Evolutionary conservation across 257 asterid genomes (phyloP), one percentile per base, ranked within the genome.

Genomic region (Solanum commersonii): DNA sequence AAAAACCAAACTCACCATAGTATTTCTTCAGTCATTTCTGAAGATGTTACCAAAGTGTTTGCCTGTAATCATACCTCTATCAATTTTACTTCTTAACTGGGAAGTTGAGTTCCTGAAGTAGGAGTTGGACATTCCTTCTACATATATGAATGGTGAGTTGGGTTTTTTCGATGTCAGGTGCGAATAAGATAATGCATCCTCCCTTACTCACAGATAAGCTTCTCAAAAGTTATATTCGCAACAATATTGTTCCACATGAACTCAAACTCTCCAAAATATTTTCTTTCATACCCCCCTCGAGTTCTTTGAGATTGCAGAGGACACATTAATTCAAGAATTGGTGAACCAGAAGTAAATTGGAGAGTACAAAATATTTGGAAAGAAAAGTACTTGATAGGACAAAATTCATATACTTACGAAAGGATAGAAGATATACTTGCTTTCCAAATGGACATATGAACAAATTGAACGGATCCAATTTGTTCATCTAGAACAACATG

Each of bases 381-480:
- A 84, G 44, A 68, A 12, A 11, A 8, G 56, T 40, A 31, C 8
- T 10, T 37, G 37, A 85, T 34, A 67, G 67, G 63, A 67, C 1
- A 31, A 85, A 29, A 25, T 4, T 44, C 52, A 22, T 68, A 16
- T 29, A 87, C 96, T 90, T 92, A 95, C 98, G 29, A 95, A 89
- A 52, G 89, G 79, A 5, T 98, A 98, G 16, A 94, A 89, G 68
- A 94, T 90, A 73, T 94, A 72, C 88, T 93, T 93, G 33, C 92
- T 93, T 56, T 94, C 95, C 40, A 91, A 73, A 12, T 89, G 76
- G 86, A 95, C 90, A 37, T 52, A 15, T 5, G 68, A 84, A 86
- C 98, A 95, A 60, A 38, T 67, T 83, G 25, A 88, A 93, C 97
- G 94, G 15, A 87, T 81, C 99, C 98, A 23, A 90, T 94, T 49